A percentile compares a stretch with the other conserved stretches of the same genome.
These are phyloP conservation scores for Tilletia horrida DNA, from an alignment of 1,284 basidiomycete species.

Conservation along the genomic window DNA sequence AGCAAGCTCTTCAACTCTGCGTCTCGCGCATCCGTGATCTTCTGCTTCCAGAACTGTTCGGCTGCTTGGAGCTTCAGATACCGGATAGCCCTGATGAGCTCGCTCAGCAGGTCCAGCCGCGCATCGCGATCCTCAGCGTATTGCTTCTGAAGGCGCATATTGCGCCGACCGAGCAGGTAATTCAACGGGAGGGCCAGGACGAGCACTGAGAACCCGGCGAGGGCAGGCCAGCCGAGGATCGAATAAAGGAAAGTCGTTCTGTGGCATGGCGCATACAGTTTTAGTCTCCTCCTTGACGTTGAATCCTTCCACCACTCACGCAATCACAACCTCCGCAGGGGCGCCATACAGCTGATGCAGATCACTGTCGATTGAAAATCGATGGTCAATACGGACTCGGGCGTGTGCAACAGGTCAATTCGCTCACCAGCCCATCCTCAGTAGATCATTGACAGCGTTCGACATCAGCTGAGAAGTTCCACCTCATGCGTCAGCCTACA, in stretches of 20 bases:
- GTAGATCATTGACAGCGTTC: slow-evolving; percentile 49
- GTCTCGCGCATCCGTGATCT: slow-evolving; percentile 40
- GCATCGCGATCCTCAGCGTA: slow-evolving; percentile 72
- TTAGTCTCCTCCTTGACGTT: too few species aligned
- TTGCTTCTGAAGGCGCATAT: slow-evolving; percentile 69
- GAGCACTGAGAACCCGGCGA: slow-evolving; percentile 78
- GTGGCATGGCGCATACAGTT: not conserved
- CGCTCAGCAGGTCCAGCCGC: slow-evolving; percentile 79
- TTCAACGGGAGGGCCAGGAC: slow-evolving; percentile 72
- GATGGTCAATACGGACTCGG: slow-evolving; percentile 58
- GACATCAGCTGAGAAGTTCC: slow-evolving; percentile 59
- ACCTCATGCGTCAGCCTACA: not conserved
- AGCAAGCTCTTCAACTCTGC: slow-evolving; percentile 45
- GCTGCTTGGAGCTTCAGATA: slow-evolving; percentile 66
- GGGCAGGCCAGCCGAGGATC: slow-evolving; percentile 76
- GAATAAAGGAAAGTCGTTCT: slow-evolving; percentile 56
- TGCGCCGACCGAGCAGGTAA: slow-evolving; percentile 64
- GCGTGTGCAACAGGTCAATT: not conserved
- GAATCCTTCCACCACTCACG: slow-evolving; percentile 37
- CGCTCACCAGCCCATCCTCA: slow-evolving; percentile 39
- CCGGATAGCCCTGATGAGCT: slow-evolving; percentile 68
- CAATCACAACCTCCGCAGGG: slow-evolving; percentile 77
- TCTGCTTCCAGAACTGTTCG: slow-evolving; percentile 35
- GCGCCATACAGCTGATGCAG: slow-evolving; percentile 62
- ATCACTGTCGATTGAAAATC: slow-evolving; percentile 57